Conservation (phyloP, 2,329 filamentous ascomycete genomes). For the Alternaria brassicicola region DNA sequence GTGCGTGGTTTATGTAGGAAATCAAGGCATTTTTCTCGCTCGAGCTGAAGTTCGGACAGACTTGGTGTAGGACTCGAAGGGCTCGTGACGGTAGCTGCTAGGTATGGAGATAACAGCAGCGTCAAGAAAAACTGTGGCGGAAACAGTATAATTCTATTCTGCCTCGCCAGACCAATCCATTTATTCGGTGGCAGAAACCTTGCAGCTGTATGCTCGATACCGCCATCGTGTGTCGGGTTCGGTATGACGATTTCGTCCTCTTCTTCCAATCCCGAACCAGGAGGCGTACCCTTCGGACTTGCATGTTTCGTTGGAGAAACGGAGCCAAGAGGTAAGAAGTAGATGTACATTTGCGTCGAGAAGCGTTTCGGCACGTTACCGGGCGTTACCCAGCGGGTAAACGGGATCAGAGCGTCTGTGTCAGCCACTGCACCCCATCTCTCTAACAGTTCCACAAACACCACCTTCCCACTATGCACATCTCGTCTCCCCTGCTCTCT, state of each 20-base stretch:
- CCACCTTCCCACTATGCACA: slow-evolving; percentile 70
- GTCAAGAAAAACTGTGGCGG: slow-evolving; percentile 86
- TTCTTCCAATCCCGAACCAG: slow-evolving; percentile 30
- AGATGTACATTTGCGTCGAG: slow-evolving; percentile 96
- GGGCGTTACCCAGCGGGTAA: slow-evolving; percentile 92
- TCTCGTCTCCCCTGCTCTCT: slow-evolving; percentile 69
- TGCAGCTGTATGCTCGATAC: slow-evolving; percentile 74
- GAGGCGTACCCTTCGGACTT: slow-evolving; percentile 42
- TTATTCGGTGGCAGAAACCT: slow-evolving; percentile 72
- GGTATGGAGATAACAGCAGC: slow-evolving; percentile 61
- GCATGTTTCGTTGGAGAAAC: slow-evolving; percentile 38
- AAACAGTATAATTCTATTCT: slow-evolving; percentile 78
- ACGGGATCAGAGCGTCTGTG: slow-evolving; percentile 73
- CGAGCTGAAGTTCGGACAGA: slow-evolving; percentile 49
- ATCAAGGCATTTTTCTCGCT: slow-evolving; percentile 43
- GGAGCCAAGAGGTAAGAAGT: slow-evolving; percentile 72
- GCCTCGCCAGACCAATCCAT: slow-evolving; percentile 71
- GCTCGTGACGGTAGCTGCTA: slow-evolving; percentile 44
- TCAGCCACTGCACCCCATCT: slow-evolving; percentile 67
- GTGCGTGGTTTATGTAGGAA: slow-evolving; percentile 61
- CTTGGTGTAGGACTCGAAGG: slow-evolving; percentile 33
- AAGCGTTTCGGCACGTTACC: slow-evolving; percentile 74
- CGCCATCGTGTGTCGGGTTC: slow-evolving; percentile 73
- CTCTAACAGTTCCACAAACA: slow-evolving; percentile 70
- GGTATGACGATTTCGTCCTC: slow-evolving; percentile 65